phyloP scores from a whole-genome alignment of 768 basidiomycete species.

The Phaeotremella skinneri region DNA sequence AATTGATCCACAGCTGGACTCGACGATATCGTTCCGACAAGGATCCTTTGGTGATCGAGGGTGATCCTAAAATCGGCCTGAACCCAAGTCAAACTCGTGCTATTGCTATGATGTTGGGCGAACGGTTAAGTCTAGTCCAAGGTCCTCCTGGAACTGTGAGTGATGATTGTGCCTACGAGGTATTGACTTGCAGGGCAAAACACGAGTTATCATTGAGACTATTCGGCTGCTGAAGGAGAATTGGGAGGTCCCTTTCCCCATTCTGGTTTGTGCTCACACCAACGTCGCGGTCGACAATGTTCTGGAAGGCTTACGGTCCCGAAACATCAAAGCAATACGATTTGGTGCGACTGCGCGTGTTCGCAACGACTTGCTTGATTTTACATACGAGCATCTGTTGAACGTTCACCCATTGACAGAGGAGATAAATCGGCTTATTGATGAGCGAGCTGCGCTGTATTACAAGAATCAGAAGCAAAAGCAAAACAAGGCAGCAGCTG shows the following conservation, averaged over 20 bases:
- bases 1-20: slow-evolving; percentile 79
- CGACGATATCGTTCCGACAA: slow-evolving; percentile 59
- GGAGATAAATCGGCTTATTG: slow-evolving; percentile 50
- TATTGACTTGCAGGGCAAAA: slow-evolving; percentile 68
- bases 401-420: slow-evolving; percentile 61
- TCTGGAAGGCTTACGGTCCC: slow-evolving; percentile 65
- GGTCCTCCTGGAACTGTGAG: slow-evolving; percentile 55
- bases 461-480: not conserved
- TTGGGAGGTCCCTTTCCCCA: slow-evolving; percentile 76
- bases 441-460: not conserved
- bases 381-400: slow-evolving; percentile 67
- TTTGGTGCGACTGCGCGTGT: slow-evolving; percentile 67
- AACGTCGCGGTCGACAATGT: slow-evolving; percentile 92
- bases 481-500: not conserved
- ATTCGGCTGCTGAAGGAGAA: slow-evolving; percentile 74
- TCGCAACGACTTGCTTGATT: slow-evolving; percentile 58
- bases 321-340: slow-evolving; percentile 69
- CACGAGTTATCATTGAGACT: slow-evolving; percentile 83
- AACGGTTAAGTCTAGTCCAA: slow-evolving; percentile 76
- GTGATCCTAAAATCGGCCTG: slow-evolving; percentile 71
- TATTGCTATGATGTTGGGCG: slow-evolving; percentile 80
- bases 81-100: slow-evolving; percentile 78
- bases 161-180: not conserved
- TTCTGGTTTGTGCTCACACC: slow-evolving; percentile 91
- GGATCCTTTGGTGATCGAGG: slow-evolving; percentile 64